Evolutionary conservation across 495 filamentous ascomycete genomes (phyloP), one percentile per base, ranked within the genome.

Genomic region (Cudoniella acicularis): DNA sequence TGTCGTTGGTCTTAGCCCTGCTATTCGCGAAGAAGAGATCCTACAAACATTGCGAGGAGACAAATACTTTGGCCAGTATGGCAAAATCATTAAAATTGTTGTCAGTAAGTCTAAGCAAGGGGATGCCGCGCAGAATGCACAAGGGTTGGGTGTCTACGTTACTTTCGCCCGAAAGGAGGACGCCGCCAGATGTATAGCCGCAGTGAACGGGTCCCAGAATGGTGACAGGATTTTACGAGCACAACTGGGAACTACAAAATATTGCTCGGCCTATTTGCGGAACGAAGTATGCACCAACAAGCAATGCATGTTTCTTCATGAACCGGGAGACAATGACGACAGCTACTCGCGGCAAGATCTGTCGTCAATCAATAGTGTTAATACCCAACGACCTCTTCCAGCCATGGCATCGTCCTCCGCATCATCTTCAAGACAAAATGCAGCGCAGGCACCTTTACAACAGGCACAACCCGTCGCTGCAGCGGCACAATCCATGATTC

Each of bases 51-150:
- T 99, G 18, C 87, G 95, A 49, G 90, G 90, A 45, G 79, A 81
- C 47, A 86, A 96, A 61, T 99, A 97, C 69, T 99, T 99, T 67
- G 95, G 95, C 3, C 95, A 98, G 69, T 99, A 99, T 69, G 95
- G 95, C 62, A 93, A 94, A 68, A 99, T 99, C 62, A 85, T 94
- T 63, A 99, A 99, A 68, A 98, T 99, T 41, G 96, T 96, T 46
- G 96, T 99, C 55, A 97, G 92, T 76, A 98, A 96, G 69, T 85
- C 92, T 25, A 93, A 92, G 70, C 83, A 85, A 10, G 83, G 85
- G 55, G 80, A 85, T 13, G 83, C 87, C 60, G 84, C 79, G 10
- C 75, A 76, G 20, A 78, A 85, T 21, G 80, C 81, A 52, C 88
- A 91, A 60, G 91, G 91, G 0, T 89, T 98, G 8, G 95, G 95